Percentiles rank a stretch among this genome's conserved stretches.
phyloP scores from a whole-genome alignment of 306 rosid species.

The cucumber (Cucumis sativus) region DNA sequence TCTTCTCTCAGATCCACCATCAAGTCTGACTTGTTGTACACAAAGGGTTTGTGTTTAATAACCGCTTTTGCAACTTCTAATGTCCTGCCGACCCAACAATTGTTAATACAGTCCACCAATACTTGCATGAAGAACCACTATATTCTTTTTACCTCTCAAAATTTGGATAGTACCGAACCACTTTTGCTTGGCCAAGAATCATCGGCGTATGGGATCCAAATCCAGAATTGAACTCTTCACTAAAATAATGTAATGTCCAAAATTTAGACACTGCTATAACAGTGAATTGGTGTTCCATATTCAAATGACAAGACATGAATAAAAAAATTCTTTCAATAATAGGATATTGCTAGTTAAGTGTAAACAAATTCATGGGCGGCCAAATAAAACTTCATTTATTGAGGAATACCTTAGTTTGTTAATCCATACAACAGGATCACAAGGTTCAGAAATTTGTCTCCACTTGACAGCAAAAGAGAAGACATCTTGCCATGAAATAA shows the following conservation, averaged over 20 bases:
- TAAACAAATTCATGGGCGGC: not conserved
- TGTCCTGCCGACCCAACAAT: slow-evolving; percentile 43
- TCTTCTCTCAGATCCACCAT: slow-evolving; percentile 57
- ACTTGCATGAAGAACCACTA: not conserved
- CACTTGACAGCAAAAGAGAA: slow-evolving; percentile 79
- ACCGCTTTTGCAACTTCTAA: slow-evolving; percentile 62
- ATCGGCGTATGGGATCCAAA: slow-evolving; percentile 94
- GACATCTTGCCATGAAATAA: slow-evolving; percentile 66
- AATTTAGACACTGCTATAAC: not conserved
- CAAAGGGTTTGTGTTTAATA: slow-evolving; percentile 49
- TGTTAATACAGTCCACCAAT: slow-evolving; percentile 15
- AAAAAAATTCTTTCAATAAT: not conserved
- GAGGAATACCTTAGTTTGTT: slow-evolving; percentile 71
- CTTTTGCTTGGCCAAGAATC: slow-evolving; percentile 95
- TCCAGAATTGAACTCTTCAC: slow-evolving; percentile 77
- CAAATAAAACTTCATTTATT: not conserved
- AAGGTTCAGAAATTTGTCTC: slow-evolving; percentile 92
- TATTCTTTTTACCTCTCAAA: slow-evolving; percentile 51
- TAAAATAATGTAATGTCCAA: slow-evolving; percentile 16
- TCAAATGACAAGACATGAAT: not conserved
- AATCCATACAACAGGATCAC: slow-evolving; percentile 91
- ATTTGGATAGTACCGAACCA: slow-evolving; percentile 75
- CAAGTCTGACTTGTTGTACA: slow-evolving; percentile 52
- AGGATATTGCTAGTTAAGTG: not conserved
- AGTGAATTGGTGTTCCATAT: not conserved